Conservation (phyloP, 2,329 filamentous ascomycete genomes). For the Exophiala bonariae region DNA sequence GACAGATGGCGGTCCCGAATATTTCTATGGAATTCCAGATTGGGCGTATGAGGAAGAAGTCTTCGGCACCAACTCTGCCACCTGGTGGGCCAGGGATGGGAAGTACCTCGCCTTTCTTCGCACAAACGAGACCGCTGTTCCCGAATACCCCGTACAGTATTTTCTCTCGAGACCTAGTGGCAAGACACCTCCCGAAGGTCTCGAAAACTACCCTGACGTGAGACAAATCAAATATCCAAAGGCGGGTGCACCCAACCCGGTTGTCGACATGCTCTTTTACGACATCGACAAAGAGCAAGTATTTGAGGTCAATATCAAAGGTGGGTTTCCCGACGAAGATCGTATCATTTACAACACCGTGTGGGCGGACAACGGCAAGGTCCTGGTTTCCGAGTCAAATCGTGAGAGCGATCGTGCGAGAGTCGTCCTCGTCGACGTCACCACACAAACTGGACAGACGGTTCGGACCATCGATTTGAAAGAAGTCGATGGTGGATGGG, state of each 20-base stretch:
- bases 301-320: conserved; percentile 75
- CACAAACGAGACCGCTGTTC: conserved; percentile 89
- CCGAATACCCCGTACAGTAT: conserved; percentile 90
- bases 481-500: conserved; percentile 92
- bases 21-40: conserved; percentile 95
- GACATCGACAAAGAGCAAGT: conserved; percentile 74
- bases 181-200: conserved; percentile 62
- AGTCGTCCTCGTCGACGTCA: conserved; percentile 80
- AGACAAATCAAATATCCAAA: conserved; percentile 96
- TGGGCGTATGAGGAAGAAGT: conserved; percentile 96
- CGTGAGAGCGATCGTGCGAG: conserved; percentile 89
- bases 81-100: conserved; percentile 93
- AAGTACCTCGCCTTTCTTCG: conserved; percentile 87
- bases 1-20: conserved; percentile 77
- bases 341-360: conserved; percentile 89
- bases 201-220: conserved; percentile 88
- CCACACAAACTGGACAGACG: conserved; percentile 69
- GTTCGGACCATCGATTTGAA: conserved; percentile 78
- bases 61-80: conserved; percentile 74
- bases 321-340: conserved; percentile 76
- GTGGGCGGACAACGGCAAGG: conserved; percentile 79
- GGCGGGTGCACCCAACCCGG: conserved; percentile 87
- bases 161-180: conserved; percentile 86
- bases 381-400: conserved; percentile 89
- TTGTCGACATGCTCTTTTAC: conserved; percentile 85